Conservation (phyloP, 176 grass and related monocot species). For the Eragrostis curvula region DNA sequence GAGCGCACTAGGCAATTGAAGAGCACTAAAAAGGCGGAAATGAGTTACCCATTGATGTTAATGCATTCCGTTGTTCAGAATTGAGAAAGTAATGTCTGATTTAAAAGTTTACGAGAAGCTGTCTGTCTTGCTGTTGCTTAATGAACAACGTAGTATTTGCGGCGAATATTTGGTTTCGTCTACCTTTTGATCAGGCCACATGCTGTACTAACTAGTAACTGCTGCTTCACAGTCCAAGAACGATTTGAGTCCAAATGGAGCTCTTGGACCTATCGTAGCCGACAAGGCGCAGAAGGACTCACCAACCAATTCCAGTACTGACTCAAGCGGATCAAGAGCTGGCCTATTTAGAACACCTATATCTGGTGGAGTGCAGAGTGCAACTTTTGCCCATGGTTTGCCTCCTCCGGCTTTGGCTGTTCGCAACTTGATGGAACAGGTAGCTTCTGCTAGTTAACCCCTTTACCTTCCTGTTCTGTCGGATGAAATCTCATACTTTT, state of each 20-base stretch:
- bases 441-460: conserved; percentile 24
- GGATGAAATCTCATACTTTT: not conserved
- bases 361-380: conserved; percentile 94
- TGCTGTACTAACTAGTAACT: not conserved
- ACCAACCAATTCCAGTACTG: conserved; percentile 2
- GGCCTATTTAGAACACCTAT: conserved; percentile 94
- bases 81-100: not conserved
- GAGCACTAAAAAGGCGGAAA: not conserved
- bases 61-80: not conserved
- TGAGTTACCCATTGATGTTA: not conserved
- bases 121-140: not conserved
- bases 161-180: not conserved
- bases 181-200: not conserved
- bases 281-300: conserved; percentile 25
- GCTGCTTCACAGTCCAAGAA: conserved; percentile 1
- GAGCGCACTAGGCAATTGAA: not conserved
- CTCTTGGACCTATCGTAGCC: not conserved
- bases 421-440: conserved; percentile 96
- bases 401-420: conserved; percentile 91
- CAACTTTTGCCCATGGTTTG: conserved; percentile 84
- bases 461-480: not conserved
- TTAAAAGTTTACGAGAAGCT: not conserved
- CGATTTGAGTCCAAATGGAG: conserved; percentile 48
- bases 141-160: not conserved
- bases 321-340: conserved; percentile 67